Conservation (phyloP, 2,329 filamentous ascomycete species). For the Phoma herbarum region DNA sequence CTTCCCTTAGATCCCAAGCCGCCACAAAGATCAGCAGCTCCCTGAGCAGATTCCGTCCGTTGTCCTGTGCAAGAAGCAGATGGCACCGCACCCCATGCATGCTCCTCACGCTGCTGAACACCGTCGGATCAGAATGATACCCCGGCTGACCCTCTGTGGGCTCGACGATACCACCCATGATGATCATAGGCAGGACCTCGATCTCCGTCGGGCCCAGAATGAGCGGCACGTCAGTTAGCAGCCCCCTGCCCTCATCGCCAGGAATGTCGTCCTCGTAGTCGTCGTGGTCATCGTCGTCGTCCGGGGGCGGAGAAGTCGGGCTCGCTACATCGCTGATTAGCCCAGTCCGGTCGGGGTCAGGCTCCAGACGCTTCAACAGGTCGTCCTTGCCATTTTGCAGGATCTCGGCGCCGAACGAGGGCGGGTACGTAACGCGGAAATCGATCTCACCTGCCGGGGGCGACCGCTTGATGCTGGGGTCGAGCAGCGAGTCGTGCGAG, state of each 20-base stretch:
- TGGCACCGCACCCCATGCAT: conserved; percentile 91
- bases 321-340: conserved; percentile 52
- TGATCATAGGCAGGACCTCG: conserved; percentile 94
- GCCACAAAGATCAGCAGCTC: conserved; percentile 96
- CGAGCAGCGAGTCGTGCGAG: conserved; percentile 45
- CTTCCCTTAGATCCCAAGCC: conserved; percentile 94
- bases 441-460: conserved; percentile 55
- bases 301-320: conserved; percentile 53
- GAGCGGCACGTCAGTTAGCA: conserved; percentile 92
- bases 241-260: conserved; percentile 76
- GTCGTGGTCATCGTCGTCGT: conserved; percentile 71
- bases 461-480: conserved; percentile 49
- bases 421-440: conserved; percentile 60
- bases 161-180: conserved; percentile 93
- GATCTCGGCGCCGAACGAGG: conserved; percentile 58
- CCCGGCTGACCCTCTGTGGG: conserved; percentile 74
- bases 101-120: conserved; percentile 70
- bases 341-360: conserved; percentile 54
- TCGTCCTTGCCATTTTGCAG: conserved; percentile 61
- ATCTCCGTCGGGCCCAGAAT: conserved; percentile 95
- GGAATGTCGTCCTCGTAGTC: conserved; percentile 79
- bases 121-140: conserved; percentile 56
- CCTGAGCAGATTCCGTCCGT: conserved; percentile 85
- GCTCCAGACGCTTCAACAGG: conserved; percentile 60
- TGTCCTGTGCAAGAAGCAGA: conserved; percentile 87